Conservation (phyloP, 116 monocot genomes). For the Posidonia oceanica region DNA sequence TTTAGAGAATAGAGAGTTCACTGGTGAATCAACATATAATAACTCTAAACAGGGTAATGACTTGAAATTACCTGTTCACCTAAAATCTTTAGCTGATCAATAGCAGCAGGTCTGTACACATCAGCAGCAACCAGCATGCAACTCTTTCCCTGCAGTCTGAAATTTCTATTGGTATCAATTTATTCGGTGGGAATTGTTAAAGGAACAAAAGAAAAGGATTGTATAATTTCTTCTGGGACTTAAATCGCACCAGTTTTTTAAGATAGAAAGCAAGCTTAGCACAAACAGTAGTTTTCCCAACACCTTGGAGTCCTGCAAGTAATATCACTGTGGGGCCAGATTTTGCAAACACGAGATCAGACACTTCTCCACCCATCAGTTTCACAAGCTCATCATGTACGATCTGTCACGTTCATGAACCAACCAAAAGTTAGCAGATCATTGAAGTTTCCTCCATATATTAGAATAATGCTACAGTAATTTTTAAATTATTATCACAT, state of each 20-base stretch:
- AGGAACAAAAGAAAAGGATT: neutral
- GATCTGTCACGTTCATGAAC: slow-evolving; percentile 31
- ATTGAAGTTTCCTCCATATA: neutral
- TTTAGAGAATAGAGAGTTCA: too few relatives aligned
- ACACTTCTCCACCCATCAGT: slow-evolving; percentile 88
- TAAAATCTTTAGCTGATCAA: slow-evolving; percentile 80
- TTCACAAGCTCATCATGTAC: slow-evolving; percentile 82
- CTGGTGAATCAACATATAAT: too few relatives aligned
- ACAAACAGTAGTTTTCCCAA: slow-evolving; percentile 95
- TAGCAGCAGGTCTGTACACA: slow-evolving; percentile 94
- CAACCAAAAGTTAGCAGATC: neutral
- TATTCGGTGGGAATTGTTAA: neutral
- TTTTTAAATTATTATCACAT: too few relatives aligned
- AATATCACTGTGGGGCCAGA: slow-evolving; percentile 85
- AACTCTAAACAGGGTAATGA: too few relatives aligned
- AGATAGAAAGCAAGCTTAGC: slow-evolving; percentile 90
- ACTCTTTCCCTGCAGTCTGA: slow-evolving; percentile 79
- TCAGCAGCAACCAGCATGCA: slow-evolving; percentile 94
- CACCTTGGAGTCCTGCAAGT: slow-evolving; percentile 89
- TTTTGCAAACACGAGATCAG: slow-evolving; percentile 85
- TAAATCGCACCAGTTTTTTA: slow-evolving; percentile 70
- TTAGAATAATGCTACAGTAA: neutral
- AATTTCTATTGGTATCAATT: slow-evolving; percentile 1
- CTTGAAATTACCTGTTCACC: slow-evolving; percentile 55
- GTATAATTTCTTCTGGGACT: neutral